Evolutionary conservation across 2,329 filamentous ascomycete species (phyloP).

Genomic region (Zymoseptoria tritici): DNA sequence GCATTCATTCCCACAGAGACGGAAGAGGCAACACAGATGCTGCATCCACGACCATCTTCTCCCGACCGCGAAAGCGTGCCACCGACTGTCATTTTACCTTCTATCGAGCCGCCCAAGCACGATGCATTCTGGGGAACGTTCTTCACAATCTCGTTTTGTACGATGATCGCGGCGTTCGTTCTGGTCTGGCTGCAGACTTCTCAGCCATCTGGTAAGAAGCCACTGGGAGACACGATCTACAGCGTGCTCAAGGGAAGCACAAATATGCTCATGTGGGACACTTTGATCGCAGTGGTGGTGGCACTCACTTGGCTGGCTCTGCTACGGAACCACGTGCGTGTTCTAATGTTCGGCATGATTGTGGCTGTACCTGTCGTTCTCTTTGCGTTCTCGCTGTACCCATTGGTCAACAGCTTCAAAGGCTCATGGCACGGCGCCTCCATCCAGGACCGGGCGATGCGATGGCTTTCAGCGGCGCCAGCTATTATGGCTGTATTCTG

Average conservation of each 20-base stretch:
- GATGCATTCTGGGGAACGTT: constrained; percentile 89
- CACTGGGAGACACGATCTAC: constrained; percentile 89
- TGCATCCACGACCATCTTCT: constrained; percentile 41
- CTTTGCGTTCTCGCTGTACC: constrained; percentile 83
- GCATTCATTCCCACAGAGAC: constrained; percentile 41
- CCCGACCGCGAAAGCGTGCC: constrained; percentile 49
- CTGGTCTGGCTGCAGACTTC: constrained; percentile 86
- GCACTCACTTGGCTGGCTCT: constrained; percentile 86
- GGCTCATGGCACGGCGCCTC: constrained; percentile 65
- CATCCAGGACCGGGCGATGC: constrained; percentile 82
- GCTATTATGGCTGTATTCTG: constrained; percentile 66
- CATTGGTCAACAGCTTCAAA: constrained; percentile 82
- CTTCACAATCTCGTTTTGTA: constrained; percentile 76
- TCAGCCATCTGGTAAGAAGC: constrained; percentile 57
- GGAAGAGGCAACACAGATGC: constrained; percentile 42
- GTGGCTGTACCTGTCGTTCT: constrained; percentile 80
- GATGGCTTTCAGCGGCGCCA: constrained; percentile 75
- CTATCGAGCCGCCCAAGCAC: constrained; percentile 67
- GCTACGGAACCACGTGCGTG: constrained; percentile 76
- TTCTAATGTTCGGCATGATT: constrained; percentile 72
- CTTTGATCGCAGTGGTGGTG: constrained; percentile 78
- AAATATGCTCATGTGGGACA: constrained; percentile 83
- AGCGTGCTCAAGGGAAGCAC: constrained; percentile 79
- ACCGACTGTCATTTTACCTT: constrained; percentile 49
- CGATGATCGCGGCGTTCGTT: constrained; percentile 79